Base-by-base conservation (phyloP, 129 eudicot genomes). In the Centrapalus pauciflorus region DNA sequence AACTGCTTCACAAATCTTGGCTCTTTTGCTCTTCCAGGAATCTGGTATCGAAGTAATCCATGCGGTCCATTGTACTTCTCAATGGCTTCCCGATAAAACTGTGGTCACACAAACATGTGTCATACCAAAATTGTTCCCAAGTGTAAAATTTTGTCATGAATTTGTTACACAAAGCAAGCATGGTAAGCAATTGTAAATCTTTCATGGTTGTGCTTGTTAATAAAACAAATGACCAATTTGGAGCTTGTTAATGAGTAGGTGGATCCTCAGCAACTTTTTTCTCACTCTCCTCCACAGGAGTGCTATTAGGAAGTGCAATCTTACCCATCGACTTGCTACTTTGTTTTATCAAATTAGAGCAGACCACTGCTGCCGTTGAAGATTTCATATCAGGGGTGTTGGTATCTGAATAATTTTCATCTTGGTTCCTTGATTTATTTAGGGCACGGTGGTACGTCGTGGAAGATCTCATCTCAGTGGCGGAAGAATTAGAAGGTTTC, bases 401-500 rank as follows among this genome's bases (percentile, higher is more conserved):
- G 43, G 25, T 26, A 33, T 61, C 55, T 10, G 69, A 35, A 49
- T 16, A 24, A 0, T 21, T 71, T 59, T 71, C 61, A n/a, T 14
- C 43, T 10, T 63, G 19, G 17, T 37, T 52, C 8, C 12, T 51
- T 62, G 43, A 23, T 24, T 51, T 50, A 34, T 58, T 57, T 17
- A 38, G 3, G 32, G 11, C 30, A 50, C 12, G n/a, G n/a, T n/a
- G 64, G 11, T 26, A 8, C 37, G 52, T 55, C 23, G 29, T 25
- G 34, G 73, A 19, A 48, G 59, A 30, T 65, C 54, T 28, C 64
- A 38, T 26, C 34, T 43, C 59, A 12, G 78, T 73, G 41, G 71
- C 78, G 21, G 82, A 61, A 59, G 40, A 61, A n/a, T 24, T 77
- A n/a, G 85, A 59, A 40, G 77, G 27, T 35, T 46, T 64, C 20